Evolutionary conservation across 768 basidiomycete genomes (phyloP), one percentile per base, ranked within the genome.

Genomic region (Astraeus odoratus): DNA sequence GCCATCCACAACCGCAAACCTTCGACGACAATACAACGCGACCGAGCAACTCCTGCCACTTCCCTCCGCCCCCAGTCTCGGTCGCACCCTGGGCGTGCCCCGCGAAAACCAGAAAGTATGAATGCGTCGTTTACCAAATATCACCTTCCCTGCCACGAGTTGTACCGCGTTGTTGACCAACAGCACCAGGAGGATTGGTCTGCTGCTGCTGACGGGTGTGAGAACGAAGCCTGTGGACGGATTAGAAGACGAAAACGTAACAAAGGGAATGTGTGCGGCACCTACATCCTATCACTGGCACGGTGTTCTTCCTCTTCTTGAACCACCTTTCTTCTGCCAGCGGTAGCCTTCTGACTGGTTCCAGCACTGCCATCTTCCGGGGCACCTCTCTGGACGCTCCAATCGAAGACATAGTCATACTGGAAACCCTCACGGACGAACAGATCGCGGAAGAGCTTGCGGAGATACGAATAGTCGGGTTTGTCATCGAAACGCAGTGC

Each of bases 401-500:
- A 99, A 67, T 99, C 96, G 58, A 99, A 99, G 60, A 98, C 91
- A 57, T 98, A 99, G 67, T 99, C 96, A 65, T 99, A 99, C 71
- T 97, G 93, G 75, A 89, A 97, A 44, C 94, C 92, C 64, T 96
- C 94, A 39, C 93, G 86, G 44, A 94, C 91, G 56, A 97, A 97
- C 47, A 97, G 80, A 64, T 97, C 94, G 38, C 93, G 85, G 90
- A 99, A 99, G 47, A 98, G 80, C 73, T 99, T 99, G 73, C 96
- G 91, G 7, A 99, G 80, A 73, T 99, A 99, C 4, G 94, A 97
- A 67, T 99, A 98, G 70, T 99, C 95, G 24, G 96, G 96, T 73
- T 99, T 99, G 78, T 99, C 96, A 61, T 99, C 96, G 67, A 99
- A 99, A 60, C 95, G 91, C 48, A 99, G 86, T 34, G 95, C 94